Conservation (phyloP, 2,329 filamentous ascomycete species). For the Blastomyces emzantsi region DNA sequence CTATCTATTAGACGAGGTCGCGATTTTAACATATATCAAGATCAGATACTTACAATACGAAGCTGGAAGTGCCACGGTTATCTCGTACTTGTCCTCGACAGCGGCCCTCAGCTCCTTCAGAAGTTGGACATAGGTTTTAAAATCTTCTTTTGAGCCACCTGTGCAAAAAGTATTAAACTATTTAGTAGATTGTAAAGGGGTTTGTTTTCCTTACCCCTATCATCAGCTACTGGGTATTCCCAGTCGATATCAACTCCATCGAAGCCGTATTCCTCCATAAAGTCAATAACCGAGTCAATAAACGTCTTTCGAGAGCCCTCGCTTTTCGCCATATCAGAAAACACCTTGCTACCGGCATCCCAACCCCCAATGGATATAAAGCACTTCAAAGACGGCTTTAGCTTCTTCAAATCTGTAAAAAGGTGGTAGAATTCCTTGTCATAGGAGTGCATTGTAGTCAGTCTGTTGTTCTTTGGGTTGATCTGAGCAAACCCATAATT, state of each 20-base stretch:
- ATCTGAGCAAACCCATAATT: slow-evolving; percentile 32
- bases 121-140: slow-evolving; percentile 12
- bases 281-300: slow-evolving; percentile 11
- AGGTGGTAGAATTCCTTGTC: slow-evolving; percentile 5
- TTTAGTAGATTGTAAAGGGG: not conserved
- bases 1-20: not conserved
- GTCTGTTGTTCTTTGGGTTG: not conserved
- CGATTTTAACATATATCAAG: not conserved
- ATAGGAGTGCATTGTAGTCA: slow-evolving; percentile 7
- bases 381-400: slow-evolving; percentile 11
- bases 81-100: slow-evolving; percentile 10
- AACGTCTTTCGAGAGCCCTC: slow-evolving; percentile 10
- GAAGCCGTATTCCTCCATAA: slow-evolving; percentile 11
- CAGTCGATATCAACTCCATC: slow-evolving; percentile 17
- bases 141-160: slow-evolving; percentile 23
- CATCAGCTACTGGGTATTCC: slow-evolving; percentile 26
- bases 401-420: slow-evolving; percentile 8
- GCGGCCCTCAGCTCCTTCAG: slow-evolving; percentile 10
- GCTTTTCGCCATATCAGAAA: slow-evolving; percentile 7
- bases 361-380: slow-evolving; percentile 12
- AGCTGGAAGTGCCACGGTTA: slow-evolving; percentile 12
- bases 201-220: slow-evolving; percentile 20
- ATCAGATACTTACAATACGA: slow-evolving; percentile 12
- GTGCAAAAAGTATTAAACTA: not conserved
- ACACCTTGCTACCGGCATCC: slow-evolving; percentile 10